Evolutionary conservation across 169 alveolate species (phyloP), one percentile per base, ranked within the genome.

Genomic region (Cryptosporidium ryanae): DNA sequence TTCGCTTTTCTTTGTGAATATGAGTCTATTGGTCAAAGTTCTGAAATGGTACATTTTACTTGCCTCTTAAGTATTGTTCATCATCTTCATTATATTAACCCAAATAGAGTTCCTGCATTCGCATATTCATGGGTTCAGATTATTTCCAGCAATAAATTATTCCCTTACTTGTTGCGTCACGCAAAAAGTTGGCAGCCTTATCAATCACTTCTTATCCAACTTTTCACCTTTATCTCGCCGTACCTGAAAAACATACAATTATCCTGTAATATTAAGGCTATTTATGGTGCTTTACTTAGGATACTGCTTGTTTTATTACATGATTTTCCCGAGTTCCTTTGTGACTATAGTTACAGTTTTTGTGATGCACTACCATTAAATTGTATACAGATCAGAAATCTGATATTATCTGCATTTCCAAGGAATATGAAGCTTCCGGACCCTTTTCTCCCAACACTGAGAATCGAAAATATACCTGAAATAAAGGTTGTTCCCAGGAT

Each of bases 61-160:
- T 91, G 91, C 66, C 82, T 92, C 25, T 71, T 93, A 23, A 90
- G 96, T 38, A 66, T 94, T 44, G 91, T 94, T 17, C 67, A 92
- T 64, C 91, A 90, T 38, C 83, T 92, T 12, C 89, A 91, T 61
- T 84, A 87, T 50, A 66, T 96, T 29, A 93, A 93, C 84, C 98
- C 99, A 54, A 76, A 90, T 66, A 89, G 97, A 32, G 96, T 96
- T 34, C 99, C 99, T 13, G 98, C 96, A n/a, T 98, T 98, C 83
- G 89, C 98, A 29, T 96, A 94, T 89, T 96, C 98, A 38, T 98
- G 99, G 99, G 82, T 98, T 29, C 98, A 96, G 82, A 91, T 98
- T 64, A 90, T 98, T 12, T 94, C 98, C 21, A 98, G 97, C 90
- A 91, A 96, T 64, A 83, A 94, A 65, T 95, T 97, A 83, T 67